A percentile compares a stretch with the other conserved stretches of the same genome.
Conservation (phyloP, 139 green algal species). For the Coelastrella sp. region DNA sequence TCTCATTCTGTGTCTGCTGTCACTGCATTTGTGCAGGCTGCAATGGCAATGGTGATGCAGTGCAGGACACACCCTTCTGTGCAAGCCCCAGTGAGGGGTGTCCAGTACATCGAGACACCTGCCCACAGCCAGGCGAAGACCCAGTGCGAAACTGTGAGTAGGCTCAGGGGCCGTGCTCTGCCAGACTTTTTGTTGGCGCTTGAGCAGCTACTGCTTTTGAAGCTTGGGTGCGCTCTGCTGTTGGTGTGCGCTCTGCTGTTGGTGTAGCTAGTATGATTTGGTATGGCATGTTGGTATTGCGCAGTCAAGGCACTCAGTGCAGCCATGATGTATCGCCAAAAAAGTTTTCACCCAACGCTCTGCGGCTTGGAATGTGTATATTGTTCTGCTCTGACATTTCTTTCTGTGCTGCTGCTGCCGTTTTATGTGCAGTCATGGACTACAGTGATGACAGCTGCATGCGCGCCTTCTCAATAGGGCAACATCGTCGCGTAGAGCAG, state of each 20-base stretch:
- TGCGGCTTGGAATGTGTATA: no score
- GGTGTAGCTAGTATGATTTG: no score
- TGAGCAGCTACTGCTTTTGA: no score
- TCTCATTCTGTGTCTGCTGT: no score
- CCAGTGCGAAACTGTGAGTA: constrained; percentile 38
- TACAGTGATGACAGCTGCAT: constrained; percentile 55
- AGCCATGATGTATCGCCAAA: no score
- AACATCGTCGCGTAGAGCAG: constrained; percentile 50
- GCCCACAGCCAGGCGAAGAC: constrained; percentile 44
- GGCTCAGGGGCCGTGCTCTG: no score
- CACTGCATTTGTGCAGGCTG: constrained; percentile 20
- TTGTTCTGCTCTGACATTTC: not conserved
- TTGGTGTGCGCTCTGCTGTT: no score
- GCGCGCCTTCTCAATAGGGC: constrained; percentile 28
- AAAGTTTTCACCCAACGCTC: no score
- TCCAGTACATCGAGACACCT: constrained; percentile 40
- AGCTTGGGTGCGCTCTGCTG: no score
- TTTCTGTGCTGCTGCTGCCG: not conserved
- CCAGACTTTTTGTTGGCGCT: no score
- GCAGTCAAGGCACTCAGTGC: no score
- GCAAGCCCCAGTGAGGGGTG: constrained; percentile 47
- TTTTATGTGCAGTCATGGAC: constrained; percentile 44
- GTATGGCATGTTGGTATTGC: no score
- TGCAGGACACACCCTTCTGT: constrained; percentile 43
- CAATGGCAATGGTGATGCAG: constrained; percentile 29